A percentile compares a stretch with the other conserved stretches of the same genome.
These are phyloP conservation scores for Pisolithus albus DNA, from an alignment of 768 basidiomycete genomes.

Conservation along the genomic window DNA sequence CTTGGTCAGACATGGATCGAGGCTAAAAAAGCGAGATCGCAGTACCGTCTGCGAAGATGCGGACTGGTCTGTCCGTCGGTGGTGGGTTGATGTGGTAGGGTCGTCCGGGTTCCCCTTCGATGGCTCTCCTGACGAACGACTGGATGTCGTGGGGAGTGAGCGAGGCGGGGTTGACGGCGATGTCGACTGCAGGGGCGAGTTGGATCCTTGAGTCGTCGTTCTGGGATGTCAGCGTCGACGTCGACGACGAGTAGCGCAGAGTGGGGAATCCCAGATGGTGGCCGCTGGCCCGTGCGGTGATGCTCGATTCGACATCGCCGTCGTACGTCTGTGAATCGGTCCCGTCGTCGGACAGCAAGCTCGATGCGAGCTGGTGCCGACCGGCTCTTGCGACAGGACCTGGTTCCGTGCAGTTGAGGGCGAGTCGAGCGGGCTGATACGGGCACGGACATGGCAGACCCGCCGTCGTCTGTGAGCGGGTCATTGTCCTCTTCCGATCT, in stretches of 20 bases:
- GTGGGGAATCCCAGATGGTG: slow-evolving; percentile 19
- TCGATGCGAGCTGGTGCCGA: slow-evolving; percentile 50
- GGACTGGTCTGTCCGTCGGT: slow-evolving; percentile 68
- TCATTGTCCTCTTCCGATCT: slow-evolving; percentile 88
- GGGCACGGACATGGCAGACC: slow-evolving; percentile 45
- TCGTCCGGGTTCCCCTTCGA: slow-evolving; percentile 60
- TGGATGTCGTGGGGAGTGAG: slow-evolving; percentile 76
- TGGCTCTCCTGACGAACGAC: slow-evolving; percentile 65
- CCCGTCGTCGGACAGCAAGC: slow-evolving; percentile 60
- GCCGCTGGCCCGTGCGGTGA: slow-evolving; percentile 45
- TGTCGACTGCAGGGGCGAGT: slow-evolving; percentile 7
- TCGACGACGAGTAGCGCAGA: slow-evolving; percentile 40
- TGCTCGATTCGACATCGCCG: slow-evolving; percentile 79
- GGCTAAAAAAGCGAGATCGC: too few relatives aligned
- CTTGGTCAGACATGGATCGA: neutral
- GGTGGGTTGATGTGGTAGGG: slow-evolving; percentile 84
- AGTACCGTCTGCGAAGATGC: slow-evolving; percentile 92
- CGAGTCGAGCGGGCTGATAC: slow-evolving; percentile 17
- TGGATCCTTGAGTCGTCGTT: slow-evolving; percentile 14
- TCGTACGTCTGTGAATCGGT: slow-evolving; percentile 87
- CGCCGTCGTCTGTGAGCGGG: slow-evolving; percentile 71
- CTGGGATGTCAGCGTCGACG: slow-evolving; percentile 48
- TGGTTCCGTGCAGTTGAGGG: slow-evolving; percentile 20
- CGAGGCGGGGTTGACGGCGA: slow-evolving; percentile 55
- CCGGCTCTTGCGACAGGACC: slow-evolving; percentile 18